These are phyloP conservation scores for Aureobasidium sp. DNA, from an alignment of 2,329 filamentous ascomycete genomes.

Conservation along the genomic window DNA sequence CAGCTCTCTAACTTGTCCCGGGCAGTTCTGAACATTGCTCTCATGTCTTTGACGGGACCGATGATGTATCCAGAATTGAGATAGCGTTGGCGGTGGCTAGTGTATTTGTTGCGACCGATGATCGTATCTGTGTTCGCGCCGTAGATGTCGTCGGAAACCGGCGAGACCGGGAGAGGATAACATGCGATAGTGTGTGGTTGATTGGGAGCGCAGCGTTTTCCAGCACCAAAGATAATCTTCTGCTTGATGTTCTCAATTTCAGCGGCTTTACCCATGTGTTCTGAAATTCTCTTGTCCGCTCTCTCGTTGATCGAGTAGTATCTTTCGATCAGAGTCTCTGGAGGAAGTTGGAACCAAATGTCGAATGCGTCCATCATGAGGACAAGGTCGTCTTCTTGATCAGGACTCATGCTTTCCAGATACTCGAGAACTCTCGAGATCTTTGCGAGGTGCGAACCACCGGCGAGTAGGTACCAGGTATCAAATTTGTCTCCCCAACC, in stretches of 20 bases:
- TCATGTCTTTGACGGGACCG: slow-evolving; percentile 27
- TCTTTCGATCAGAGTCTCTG: slow-evolving; percentile 52
- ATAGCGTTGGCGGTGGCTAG: slow-evolving; percentile 36
- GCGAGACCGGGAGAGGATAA: slow-evolving; percentile 43
- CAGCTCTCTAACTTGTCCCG: slow-evolving; percentile 21
- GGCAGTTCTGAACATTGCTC: slow-evolving; percentile 33
- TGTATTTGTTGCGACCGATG: slow-evolving; percentile 28
- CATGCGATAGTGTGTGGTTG: slow-evolving; percentile 39
- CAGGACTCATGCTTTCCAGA: slow-evolving; percentile 19
- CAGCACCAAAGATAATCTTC: slow-evolving; percentile 47
- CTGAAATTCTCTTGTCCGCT: slow-evolving; percentile 38
- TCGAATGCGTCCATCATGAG: slow-evolving; percentile 56
- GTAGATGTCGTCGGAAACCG: slow-evolving; percentile 41
- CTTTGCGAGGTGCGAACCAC: slow-evolving; percentile 20
- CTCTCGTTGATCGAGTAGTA: slow-evolving; percentile 40
- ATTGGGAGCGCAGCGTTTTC: slow-evolving; percentile 44
- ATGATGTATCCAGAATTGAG: slow-evolving; percentile 41
- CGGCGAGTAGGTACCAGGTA: not conserved
- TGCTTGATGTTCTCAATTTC: slow-evolving; percentile 36
- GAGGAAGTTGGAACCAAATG: slow-evolving; percentile 55
- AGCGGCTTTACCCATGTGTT: slow-evolving; percentile 18
- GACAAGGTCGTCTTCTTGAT: slow-evolving; percentile 43
- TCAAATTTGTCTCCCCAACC: slow-evolving; percentile 17
- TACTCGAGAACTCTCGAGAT: slow-evolving; percentile 21
- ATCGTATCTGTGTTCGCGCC: slow-evolving; percentile 41